Evolutionary conservation across 352 stramenopile genomes (phyloP).

Genomic region (Phytophthora capsici): DNA sequence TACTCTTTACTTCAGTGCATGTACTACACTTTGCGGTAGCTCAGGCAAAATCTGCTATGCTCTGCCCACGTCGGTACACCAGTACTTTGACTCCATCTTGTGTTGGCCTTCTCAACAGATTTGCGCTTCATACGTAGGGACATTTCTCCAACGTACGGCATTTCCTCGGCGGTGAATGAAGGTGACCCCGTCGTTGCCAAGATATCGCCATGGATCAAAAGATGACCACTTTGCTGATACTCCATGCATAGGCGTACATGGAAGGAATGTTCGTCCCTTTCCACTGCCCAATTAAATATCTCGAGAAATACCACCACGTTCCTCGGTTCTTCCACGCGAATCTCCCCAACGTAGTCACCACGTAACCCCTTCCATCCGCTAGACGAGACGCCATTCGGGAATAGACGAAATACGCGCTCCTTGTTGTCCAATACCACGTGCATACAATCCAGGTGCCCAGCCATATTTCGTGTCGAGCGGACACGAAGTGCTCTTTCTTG

Average conservation of each 20-base stretch:
- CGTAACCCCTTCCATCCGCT: conserved; percentile 45
- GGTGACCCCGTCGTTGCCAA: conserved; percentile 37
- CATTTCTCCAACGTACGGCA: conserved; percentile 56
- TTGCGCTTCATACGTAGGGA: conserved; percentile 57
- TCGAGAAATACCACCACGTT: conserved; percentile 59
- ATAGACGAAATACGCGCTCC: conserved; percentile 63
- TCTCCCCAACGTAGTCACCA: conserved; percentile 71
- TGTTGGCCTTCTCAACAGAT: conserved; percentile 32
- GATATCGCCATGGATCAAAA: conserved; percentile 59
- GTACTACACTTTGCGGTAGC: conserved; percentile 42
- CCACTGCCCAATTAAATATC: conserved; percentile 51
- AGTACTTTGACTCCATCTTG: conserved; percentile 19
- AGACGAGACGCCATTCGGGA: conserved; percentile 59
- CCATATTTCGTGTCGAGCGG: conserved; percentile 38
- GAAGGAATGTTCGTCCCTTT: conserved; percentile 35
- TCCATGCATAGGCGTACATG: conserved; percentile 56
- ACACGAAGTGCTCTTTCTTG: conserved; percentile 45
- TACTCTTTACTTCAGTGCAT: neutral
- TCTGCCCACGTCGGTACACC: conserved; percentile 31
- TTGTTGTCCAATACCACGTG: conserved; percentile 64
- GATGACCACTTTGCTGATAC: conserved; percentile 42
- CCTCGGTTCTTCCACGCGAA: conserved; percentile 51
- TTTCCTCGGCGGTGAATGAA: conserved; percentile 46
- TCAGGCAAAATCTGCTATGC: conserved; percentile 43
- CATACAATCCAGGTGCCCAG: conserved; percentile 43